Base-by-base conservation (phyloP, 2,329 filamentous ascomycete species). In the Epichloe glyceriae region DNA sequence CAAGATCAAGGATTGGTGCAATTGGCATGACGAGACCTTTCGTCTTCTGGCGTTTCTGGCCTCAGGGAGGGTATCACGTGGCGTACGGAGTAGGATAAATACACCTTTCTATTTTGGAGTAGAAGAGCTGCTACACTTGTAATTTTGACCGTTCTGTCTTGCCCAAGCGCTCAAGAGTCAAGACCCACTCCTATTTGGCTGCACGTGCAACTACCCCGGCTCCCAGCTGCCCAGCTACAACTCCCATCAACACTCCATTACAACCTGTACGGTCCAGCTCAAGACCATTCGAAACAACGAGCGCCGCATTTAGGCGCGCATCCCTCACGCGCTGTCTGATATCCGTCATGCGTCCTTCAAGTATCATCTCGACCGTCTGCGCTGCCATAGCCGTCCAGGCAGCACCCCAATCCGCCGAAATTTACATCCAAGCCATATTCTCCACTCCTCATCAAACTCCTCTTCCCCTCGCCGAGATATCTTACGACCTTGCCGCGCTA, bases 391-490 rank as follows among this genome's bases (percentile, higher is more conserved):
- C 71, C 42, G 69, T 67, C 53, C 58, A 57, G 38, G 68, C 70
- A 52, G 57, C 67, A 41, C 66, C 69, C 41, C 70, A 70, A 53
- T 75, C 70, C 34, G 73, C 72, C 34, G 64, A 75, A 52, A 66
- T 81, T 65, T 77, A 74, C 68, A 67, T 80, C 57, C 76, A 81
- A 54, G 71, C 75, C 49, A 62, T 81, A 54, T 58, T 64, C 30
- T 53, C 62, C 49, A 57, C 63, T 20, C 55, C 63, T 42, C 52
- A 50, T 42, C 52, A 50, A 14, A 12, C 52, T 35, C 73, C 50
- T 49, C 61, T 60, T 44, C 66, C 67, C n/a, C 74, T 84, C 52
- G 79, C 78, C 56, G 73, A 78, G 55, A 66, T 83, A 53, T 66
- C 71, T 53, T 82, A 78, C 70, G 73, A 80, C 60, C 61, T 68